A percentile compares a stretch with the other conserved stretches of the same genome.
Evolutionary conservation across 1,139 yeast genomes (phyloP).

Genomic region (Debaryomycetaceae sp.): DNA sequence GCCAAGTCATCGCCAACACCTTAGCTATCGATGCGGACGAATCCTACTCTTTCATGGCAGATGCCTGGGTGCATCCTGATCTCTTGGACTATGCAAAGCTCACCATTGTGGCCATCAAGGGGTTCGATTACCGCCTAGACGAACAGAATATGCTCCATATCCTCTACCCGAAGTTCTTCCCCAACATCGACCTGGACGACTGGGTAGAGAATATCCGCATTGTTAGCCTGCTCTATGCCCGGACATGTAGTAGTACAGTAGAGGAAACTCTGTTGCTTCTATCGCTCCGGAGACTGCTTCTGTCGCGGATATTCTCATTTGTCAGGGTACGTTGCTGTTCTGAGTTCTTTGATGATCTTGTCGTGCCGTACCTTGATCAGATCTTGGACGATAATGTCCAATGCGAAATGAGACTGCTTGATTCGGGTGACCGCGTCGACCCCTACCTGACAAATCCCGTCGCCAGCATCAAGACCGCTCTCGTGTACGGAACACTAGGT

Average conservation of each 20-base stretch:
- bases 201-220: constrained; percentile 22
- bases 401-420: background rate
- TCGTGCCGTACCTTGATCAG: constrained; percentile 21
- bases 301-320: constrained; percentile 13
- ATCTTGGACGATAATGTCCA: constrained; percentile 4
- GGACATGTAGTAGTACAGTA: constrained; percentile 5
- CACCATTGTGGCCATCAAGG: constrained; percentile 33
- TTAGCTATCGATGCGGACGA: background rate
- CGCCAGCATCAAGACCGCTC: constrained; percentile 14
- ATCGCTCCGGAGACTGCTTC: constrained; percentile 10
- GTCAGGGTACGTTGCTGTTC: constrained; percentile 11
- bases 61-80: constrained; percentile 25
- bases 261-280: constrained; percentile 11
- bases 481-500: constrained; percentile 18
- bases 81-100: constrained; percentile 28
- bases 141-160: constrained; percentile 38
- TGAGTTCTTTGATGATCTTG: constrained; percentile 20
- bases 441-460: background rate
- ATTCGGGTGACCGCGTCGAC: too few species aligned
- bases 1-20: background rate
- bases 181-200: constrained; percentile 34
- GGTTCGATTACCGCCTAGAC: constrained; percentile 23
- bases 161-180: constrained; percentile 36
- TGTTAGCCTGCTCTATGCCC: constrained; percentile 7
- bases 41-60: background rate